These are phyloP conservation scores for Oxalis stricta DNA, from an alignment of 441 rosid genomes.

Conservation along the genomic window DNA sequence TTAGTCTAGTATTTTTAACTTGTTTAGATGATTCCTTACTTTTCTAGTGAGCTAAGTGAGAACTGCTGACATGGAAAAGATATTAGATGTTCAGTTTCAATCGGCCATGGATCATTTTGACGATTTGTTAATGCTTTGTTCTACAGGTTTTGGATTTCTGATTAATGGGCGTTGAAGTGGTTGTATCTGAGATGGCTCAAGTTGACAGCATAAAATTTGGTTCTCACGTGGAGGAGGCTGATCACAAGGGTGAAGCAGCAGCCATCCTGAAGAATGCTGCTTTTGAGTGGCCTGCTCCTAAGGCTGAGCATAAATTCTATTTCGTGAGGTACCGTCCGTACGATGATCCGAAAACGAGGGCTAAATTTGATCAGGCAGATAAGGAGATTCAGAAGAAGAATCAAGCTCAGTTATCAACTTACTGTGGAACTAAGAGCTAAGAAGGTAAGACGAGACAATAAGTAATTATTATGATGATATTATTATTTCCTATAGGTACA, in stretches of 20 bases:
- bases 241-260: slow-evolving; percentile 20
- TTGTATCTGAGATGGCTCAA: slow-evolving; percentile 37
- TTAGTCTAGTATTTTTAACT: too few relatives aligned
- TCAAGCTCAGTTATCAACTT: slow-evolving; percentile 27
- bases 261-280: slow-evolving; percentile 35
- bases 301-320: slow-evolving; percentile 41
- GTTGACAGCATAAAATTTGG: slow-evolving; percentile 30
- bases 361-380: slow-evolving; percentile 53
- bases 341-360: slow-evolving; percentile 62
- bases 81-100: too few relatives aligned
- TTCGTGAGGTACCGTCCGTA: slow-evolving; percentile 33
- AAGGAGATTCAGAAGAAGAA: slow-evolving; percentile 44
- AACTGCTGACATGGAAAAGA: too few relatives aligned
- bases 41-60: too few relatives aligned
- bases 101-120: too few relatives aligned
- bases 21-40: too few relatives aligned
- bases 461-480: background rate
- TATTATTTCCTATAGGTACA: too few relatives aligned
- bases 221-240: slow-evolving; percentile 30
- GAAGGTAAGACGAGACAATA: slow-evolving; percentile 35
- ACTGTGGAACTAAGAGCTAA: slow-evolving; percentile 32
- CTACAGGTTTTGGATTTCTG: slow-evolving; percentile 2
- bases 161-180: slow-evolving; percentile 53
- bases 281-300: slow-evolving; percentile 58
- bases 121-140: background rate